Evolutionary conservation across 208 protist genomes (phyloP).

Genomic region (Crithidia fasciculata): DNA sequence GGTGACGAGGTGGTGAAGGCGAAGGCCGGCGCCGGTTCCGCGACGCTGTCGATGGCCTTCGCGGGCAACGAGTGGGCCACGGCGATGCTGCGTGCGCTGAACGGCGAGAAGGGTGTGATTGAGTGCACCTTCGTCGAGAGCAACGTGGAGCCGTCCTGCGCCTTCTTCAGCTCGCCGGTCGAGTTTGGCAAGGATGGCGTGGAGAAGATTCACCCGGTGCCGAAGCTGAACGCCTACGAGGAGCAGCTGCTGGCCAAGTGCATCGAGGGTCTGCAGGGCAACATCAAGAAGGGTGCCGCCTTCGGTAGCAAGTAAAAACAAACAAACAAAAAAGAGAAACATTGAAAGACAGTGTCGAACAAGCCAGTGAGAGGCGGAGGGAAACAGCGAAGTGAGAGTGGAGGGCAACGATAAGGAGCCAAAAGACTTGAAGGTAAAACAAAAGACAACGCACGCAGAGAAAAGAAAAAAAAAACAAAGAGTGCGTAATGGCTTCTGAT

Average conservation of each 20-base stretch:
- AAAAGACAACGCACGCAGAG: no score
- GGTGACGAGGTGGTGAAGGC: conserved; percentile 91
- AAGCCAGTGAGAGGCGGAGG: no score
- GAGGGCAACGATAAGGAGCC: no score
- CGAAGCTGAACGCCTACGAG: conserved; percentile 65
- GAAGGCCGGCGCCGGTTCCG: conserved; percentile 90
- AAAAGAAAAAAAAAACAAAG: no score
- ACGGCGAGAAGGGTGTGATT: conserved; percentile 61
- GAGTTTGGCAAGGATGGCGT: conserved; percentile 81
- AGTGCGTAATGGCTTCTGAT: no score
- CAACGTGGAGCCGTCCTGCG: conserved; percentile 47
- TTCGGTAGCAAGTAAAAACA: conserved; percentile 37
- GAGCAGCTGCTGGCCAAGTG: conserved; percentile 72
- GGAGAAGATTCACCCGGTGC: conserved; percentile 63
- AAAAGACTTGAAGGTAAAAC: no score
- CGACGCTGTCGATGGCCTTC: conserved; percentile 68
- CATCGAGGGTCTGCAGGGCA: conserved; percentile 80
- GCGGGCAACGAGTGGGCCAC: conserved; percentile 88
- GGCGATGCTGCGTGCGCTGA: conserved; percentile 55
- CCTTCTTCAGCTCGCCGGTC: conserved; percentile 81
- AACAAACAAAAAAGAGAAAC: background rate
- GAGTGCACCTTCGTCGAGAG: conserved; percentile 83
- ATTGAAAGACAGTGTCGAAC: no score
- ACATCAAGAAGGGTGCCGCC: conserved; percentile 84
- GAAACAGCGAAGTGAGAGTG: no score